Percentiles rank a stretch among this genome's conserved stretches.
Conservation (phyloP, 176 grass and related monocot species). For the Avena atlantica region DNA sequence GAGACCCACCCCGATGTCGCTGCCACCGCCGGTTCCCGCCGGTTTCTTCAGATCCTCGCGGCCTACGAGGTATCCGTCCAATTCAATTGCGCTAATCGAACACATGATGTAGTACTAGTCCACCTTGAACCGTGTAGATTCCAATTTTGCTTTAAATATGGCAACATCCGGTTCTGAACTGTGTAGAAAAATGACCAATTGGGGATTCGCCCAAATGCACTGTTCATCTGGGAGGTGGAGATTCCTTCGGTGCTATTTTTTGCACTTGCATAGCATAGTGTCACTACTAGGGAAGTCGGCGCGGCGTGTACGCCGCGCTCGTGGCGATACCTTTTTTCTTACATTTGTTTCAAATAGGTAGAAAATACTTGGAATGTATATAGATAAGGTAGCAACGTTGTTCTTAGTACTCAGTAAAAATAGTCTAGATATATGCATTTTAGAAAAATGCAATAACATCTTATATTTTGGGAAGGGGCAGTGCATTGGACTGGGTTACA, state of each 20-base stretch:
- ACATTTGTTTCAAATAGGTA: too few species aligned
- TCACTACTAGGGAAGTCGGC: too few species aligned
- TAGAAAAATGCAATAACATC: too few species aligned
- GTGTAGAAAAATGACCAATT: background rate
- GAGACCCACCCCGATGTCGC: slow-evolving; percentile 93
- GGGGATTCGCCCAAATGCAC: background rate
- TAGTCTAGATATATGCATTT: too few species aligned
- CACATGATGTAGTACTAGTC: background rate
- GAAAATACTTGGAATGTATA: too few species aligned
- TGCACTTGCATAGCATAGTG: background rate
- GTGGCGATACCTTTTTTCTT: too few species aligned
- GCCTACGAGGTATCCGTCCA: slow-evolving; percentile 73
- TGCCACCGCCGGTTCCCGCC: slow-evolving; percentile 48
- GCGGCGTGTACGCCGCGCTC: too few species aligned
- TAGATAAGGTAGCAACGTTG: too few species aligned
- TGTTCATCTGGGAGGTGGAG: background rate
- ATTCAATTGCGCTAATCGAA: background rate
- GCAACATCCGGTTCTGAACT: background rate
- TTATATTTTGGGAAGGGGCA: too few species aligned
- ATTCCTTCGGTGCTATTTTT: background rate
- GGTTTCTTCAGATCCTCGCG: slow-evolving; percentile 84
- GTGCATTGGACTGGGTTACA: too few species aligned
- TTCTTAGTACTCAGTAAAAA: too few species aligned
- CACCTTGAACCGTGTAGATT: background rate
- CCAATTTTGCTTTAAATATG: background rate